These are phyloP conservation scores for Pichia sp. DNA, from an alignment of 1,139 yeast species.

Conservation along the genomic window DNA sequence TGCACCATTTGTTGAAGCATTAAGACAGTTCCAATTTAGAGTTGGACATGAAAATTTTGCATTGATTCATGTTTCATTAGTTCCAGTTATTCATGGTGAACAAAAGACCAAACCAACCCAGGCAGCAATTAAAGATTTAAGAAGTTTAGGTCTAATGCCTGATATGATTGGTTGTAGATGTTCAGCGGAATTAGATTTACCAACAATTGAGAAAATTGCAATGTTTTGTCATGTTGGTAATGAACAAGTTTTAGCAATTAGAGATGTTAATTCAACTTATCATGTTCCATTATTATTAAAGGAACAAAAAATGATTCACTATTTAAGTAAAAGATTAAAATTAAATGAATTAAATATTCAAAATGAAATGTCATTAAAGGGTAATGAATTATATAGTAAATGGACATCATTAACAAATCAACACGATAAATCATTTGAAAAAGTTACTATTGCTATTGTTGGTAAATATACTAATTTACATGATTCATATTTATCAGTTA, in stretches of 20 bases:
- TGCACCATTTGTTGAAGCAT: slow-evolving; percentile 98
- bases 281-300: slow-evolving; percentile 90
- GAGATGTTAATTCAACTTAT: slow-evolving; percentile 94
- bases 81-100: slow-evolving; percentile 97
- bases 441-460: slow-evolving; percentile 89
- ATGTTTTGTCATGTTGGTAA: slow-evolving; percentile 99
- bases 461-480: slow-evolving; percentile 96
- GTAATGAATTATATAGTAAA: slow-evolving; percentile 60
- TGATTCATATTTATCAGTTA: slow-evolving; percentile 91
- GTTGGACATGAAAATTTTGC: slow-evolving; percentile 94
- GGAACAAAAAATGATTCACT: slow-evolving; percentile 80
- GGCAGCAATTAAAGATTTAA: slow-evolving; percentile 94
- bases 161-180: slow-evolving; percentile 99
- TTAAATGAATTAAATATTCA: slow-evolving; percentile 49
- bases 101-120: slow-evolving; percentile 99
- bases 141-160: slow-evolving; percentile 90
- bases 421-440: slow-evolving; percentile 73
- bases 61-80: slow-evolving; percentile 90
- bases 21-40: slow-evolving; percentile 96
- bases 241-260: slow-evolving; percentile 93
- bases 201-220: slow-evolving; percentile 89
- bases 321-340: slow-evolving; percentile 60
- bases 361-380: slow-evolving; percentile 52
- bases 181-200: slow-evolving; percentile 68
- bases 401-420: slow-evolving; percentile 81